A percentile compares a stretch with the other conserved stretches of the same genome.
Evolutionary conservation across 495 filamentous ascomycete genomes (phyloP).

Genomic region (Trichoderma reesei): DNA sequence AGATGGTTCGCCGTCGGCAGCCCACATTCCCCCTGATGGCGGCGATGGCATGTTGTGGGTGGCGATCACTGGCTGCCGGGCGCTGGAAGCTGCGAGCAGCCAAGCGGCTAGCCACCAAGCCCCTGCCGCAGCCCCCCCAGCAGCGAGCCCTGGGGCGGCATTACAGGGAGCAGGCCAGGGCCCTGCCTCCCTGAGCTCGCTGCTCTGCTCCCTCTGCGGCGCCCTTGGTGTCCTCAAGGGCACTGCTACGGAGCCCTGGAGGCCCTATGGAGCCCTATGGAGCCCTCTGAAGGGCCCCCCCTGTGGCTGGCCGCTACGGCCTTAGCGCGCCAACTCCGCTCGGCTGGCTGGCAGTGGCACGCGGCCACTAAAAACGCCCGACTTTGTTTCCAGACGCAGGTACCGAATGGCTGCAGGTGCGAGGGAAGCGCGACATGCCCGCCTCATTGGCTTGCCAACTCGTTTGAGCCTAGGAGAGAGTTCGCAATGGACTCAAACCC

Average conservation of each 20-base stretch:
- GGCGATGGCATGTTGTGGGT: background rate
- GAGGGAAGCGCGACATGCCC: no score
- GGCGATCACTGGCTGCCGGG: slow-evolving; percentile 3
- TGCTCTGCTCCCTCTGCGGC: no score
- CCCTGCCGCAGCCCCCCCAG: background rate
- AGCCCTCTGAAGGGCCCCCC: background rate
- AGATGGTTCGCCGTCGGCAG: background rate
- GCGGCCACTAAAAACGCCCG: slow-evolving; percentile 7
- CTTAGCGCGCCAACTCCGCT: background rate
- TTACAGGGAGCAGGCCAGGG: background rate
- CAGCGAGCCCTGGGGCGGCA: background rate
- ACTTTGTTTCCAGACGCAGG: background rate
- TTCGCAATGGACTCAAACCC: no score
- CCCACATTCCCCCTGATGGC: slow-evolving; percentile 6
- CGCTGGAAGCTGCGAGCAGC: background rate
- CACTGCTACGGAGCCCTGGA: no score
- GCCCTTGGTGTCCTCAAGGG: no score
- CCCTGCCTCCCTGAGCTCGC: no score
- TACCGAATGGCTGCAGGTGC: no score
- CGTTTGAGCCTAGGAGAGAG: no score
- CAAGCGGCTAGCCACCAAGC: background rate
- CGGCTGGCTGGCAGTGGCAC: background rate
- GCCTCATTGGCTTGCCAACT: no score
- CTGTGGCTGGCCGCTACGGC: background rate
- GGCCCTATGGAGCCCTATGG: background rate